phyloP scores from a whole-genome alignment of 1,284 basidiomycete species.

The Agaricales sp. region DNA sequence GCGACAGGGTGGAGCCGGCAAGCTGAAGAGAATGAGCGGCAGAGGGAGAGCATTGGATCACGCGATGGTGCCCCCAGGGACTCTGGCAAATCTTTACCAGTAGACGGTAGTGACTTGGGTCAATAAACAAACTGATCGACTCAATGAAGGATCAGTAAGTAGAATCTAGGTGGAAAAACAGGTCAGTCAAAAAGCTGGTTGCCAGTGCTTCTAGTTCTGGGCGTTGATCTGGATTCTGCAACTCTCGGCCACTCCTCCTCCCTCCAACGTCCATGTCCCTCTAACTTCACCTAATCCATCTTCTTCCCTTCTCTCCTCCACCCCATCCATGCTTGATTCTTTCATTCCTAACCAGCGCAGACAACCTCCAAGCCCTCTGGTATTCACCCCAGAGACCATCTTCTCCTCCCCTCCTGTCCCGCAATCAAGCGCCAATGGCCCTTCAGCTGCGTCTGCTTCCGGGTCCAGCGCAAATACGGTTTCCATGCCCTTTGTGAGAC shows the following conservation, averaged over 20 bases:
- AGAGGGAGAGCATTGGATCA: background rate
- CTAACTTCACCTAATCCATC: conserved; percentile 16
- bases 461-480: conserved; percentile 60
- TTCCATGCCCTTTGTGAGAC: conserved; percentile 85
- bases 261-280: conserved; percentile 22
- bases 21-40: background rate
- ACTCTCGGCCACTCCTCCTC: conserved; percentile 14
- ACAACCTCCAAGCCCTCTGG: conserved; percentile 62
- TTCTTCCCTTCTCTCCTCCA: conserved; percentile 7
- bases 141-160: too few species aligned
- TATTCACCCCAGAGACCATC: conserved; percentile 59
- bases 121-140: too few species aligned
- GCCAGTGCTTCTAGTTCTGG: too few species aligned
- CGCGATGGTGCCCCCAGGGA: too few species aligned
- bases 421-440: conserved; percentile 22
- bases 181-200: too few species aligned
- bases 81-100: too few species aligned
- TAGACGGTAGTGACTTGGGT: too few species aligned
- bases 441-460: conserved; percentile 22
- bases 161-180: too few species aligned
- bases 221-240: background rate
- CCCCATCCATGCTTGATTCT: conserved; percentile 13
- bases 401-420: conserved; percentile 37
- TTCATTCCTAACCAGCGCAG: conserved; percentile 10
- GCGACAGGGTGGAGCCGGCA: background rate